Evolutionary conservation across 148 eudicot genomes (phyloP).

Genomic region (Talinum fruticosum): DNA sequence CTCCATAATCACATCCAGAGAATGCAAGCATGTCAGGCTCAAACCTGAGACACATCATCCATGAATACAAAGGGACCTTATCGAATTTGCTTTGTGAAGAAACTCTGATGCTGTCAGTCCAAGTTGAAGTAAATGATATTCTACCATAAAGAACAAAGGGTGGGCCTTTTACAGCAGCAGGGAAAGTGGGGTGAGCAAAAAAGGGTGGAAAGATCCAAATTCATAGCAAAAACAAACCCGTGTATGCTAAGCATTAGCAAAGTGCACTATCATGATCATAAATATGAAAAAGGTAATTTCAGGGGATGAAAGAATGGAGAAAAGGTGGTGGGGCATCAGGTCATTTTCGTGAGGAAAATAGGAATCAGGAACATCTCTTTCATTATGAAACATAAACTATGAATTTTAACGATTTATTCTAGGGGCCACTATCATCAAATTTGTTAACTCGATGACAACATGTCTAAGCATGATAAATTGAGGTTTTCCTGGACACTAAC

Average conservation of each 20-base stretch:
- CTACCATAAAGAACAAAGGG: neutral
- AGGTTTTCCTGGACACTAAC: slow-evolving; percentile 28
- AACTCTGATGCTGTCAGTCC: neutral
- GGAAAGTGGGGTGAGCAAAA: neutral
- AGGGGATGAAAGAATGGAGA: neutral
- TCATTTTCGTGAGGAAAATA: neutral
- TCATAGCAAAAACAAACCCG: neutral
- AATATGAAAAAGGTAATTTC: neutral
- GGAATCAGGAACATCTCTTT: slow-evolving; percentile 16
- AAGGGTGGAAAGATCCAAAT: neutral
- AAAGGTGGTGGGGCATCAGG: neutral
- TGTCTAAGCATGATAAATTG: neutral
- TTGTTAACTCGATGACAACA: slow-evolving; percentile 14
- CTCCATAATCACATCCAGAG: slow-evolving; percentile 92
- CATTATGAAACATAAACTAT: neutral
- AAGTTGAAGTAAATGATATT: neutral
- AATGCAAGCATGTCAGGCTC: slow-evolving; percentile 97
- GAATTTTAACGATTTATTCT: neutral
- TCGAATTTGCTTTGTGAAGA: slow-evolving; percentile 5
- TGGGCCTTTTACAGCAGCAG: neutral
- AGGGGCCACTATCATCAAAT: slow-evolving; percentile 7
- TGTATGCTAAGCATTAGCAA: neutral
- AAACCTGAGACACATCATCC: slow-evolving; percentile 45
- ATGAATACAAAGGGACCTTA: neutral
- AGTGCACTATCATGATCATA: neutral